A percentile compares a stretch with the other conserved stretches of the same genome.
Conservation (phyloP, 2,329 filamentous ascomycete genomes). For the Fusarium anguioides region DNA sequence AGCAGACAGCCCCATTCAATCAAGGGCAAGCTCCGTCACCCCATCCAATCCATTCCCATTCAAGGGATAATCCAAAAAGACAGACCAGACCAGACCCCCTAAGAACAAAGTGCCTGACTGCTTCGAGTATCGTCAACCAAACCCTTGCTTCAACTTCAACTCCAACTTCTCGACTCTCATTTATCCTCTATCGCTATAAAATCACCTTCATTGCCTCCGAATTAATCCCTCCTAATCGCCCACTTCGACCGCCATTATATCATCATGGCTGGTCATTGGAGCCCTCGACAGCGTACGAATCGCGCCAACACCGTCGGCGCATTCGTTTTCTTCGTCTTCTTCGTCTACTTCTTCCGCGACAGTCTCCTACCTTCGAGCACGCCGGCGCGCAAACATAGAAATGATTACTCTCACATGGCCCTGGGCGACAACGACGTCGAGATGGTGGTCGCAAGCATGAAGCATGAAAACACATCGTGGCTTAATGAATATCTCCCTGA, state of each 20-base stretch:
- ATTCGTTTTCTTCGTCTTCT: conserved; percentile 40
- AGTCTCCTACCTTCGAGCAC: conserved; percentile 35
- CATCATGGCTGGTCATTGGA: conserved; percentile 43
- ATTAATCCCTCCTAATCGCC: not conserved
- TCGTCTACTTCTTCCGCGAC: conserved; percentile 44
- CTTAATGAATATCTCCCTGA: conserved; percentile 54
- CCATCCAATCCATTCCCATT: conserved; percentile 9
- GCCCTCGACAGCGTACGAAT: conserved; percentile 43
- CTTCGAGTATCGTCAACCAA: conserved; percentile 19
- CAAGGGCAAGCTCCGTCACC: conserved; percentile 31
- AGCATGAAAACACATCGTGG: conserved; percentile 53
- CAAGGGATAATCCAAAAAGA: conserved; percentile 31
- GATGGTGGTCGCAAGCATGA: conserved; percentile 50
- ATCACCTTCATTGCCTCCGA: not conserved
- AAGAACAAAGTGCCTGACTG: conserved; percentile 15
- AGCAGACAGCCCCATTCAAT: conserved; percentile 9
- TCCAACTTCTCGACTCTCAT: conserved; percentile 12
- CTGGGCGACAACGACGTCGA: conserved; percentile 47
- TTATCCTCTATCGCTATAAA: conserved; percentile 1
- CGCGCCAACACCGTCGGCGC: conserved; percentile 43
- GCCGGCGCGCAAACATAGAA: conserved; percentile 20
- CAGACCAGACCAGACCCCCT: conserved; percentile 34
- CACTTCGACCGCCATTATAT: conserved; percentile 21
- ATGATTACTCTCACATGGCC: conserved; percentile 24
- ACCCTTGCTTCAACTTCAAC: conserved; percentile 33